Evolutionary conservation across 208 protist genomes (phyloP).

Genomic region (Acanthamoeba pearcei): DNA sequence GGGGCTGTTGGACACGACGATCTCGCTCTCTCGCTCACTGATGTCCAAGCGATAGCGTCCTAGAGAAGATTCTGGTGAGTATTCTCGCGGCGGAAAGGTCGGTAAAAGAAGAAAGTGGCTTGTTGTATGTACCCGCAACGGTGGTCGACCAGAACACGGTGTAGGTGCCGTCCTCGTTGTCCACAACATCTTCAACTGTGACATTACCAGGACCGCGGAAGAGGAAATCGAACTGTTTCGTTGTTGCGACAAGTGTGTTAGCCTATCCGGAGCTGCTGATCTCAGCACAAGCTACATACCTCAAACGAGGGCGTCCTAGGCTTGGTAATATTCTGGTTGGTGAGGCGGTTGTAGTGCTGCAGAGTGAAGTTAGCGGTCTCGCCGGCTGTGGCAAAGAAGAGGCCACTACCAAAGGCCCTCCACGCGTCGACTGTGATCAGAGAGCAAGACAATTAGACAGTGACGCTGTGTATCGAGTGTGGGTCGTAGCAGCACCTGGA

Average conservation of each 20-base stretch:
- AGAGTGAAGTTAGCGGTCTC: conserved; percentile 60
- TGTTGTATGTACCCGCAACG: not conserved
- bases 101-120: not conserved
- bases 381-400: conserved; percentile 3
- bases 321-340: conserved; percentile 43
- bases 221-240: conserved; percentile 65
- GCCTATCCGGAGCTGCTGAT: not conserved
- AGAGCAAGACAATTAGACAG: not conserved
- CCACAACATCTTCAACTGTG: not conserved
- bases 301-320: conserved; percentile 32
- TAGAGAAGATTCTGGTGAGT: not conserved
- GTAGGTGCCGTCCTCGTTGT: conserved; percentile 71
- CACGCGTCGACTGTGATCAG: conserved; percentile 5
- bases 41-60: conserved; percentile 65
- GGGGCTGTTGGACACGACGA: conserved; percentile 45
- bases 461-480: not conserved
- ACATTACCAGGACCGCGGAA: conserved; percentile 54
- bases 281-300: not conserved
- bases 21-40: conserved; percentile 5
- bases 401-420: not conserved
- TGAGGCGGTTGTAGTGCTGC: conserved; percentile 63
- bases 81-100: not conserved
- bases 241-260: not conserved
- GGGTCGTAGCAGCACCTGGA: not conserved
- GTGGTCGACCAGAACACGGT: conserved; percentile 30